Conservation (phyloP, 495 filamentous ascomycete genomes). For the Wilcoxina mikolae region DNA sequence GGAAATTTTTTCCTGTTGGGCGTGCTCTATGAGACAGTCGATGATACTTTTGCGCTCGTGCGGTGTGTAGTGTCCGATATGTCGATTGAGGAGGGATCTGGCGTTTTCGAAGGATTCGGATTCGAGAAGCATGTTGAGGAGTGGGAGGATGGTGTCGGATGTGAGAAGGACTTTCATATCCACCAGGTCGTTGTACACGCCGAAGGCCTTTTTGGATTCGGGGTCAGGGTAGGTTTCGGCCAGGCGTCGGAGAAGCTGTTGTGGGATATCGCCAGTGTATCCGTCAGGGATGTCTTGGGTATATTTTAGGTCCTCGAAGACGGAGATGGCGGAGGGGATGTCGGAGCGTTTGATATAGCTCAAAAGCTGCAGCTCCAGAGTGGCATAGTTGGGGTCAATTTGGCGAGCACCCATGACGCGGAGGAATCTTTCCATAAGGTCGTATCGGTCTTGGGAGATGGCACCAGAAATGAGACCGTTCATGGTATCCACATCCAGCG, state of each 20-base stretch:
- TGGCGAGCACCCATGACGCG: conserved; percentile 40
- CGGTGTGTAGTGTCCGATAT: conserved; percentile 47
- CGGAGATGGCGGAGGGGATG: conserved; percentile 46
- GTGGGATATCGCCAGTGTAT: conserved; percentile 12
- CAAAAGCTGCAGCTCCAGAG: conserved; percentile 57
- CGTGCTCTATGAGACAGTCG: conserved; percentile 48
- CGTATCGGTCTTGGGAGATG: conserved; percentile 31
- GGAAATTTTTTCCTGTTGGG: conserved; percentile 45
- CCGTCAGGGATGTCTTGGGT: conserved; percentile 13
- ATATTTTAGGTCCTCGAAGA: conserved; percentile 41
- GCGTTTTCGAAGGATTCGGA: conserved; percentile 60
- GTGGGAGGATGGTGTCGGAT: conserved; percentile 52
- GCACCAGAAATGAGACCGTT: conserved; percentile 58
- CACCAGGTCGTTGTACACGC: conserved; percentile 56
- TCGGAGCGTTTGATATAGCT: conserved; percentile 57
- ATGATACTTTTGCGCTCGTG: conserved; percentile 50
- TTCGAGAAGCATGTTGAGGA: conserved; percentile 54
- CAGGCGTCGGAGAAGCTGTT: conserved; percentile 45
- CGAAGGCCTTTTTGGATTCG: not conserved
- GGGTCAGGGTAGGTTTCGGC: conserved; percentile 32
- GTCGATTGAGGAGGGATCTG: conserved; percentile 57
- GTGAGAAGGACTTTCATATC: conserved; percentile 54
- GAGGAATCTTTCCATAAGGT: not conserved
- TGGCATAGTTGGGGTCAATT: conserved; percentile 48
- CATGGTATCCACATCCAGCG: conserved; percentile 30